Base-by-base conservation (phyloP, 176 grass and related monocot genomes). In the Otatea glauca region DNA sequence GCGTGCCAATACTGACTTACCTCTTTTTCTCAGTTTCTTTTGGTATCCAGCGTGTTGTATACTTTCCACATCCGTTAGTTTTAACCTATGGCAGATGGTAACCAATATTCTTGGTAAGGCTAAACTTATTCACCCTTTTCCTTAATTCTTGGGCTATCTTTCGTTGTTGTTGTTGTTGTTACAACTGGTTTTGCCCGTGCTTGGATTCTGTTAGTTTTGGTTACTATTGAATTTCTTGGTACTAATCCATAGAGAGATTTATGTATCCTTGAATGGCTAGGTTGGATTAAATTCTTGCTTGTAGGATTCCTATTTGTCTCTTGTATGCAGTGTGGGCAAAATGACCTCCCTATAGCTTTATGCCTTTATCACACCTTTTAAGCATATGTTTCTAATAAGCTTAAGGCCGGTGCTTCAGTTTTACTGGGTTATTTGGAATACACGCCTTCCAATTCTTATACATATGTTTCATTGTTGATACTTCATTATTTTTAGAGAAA, bases 141-240 rank as follows among this genome's bases (percentile, higher is more conserved):
- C 37, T 63, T 10, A 51, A 24, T 51, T 65, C 29, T 50, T 7
- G 12, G 37, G 58, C 3, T 64, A 50, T 63, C 4, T 24, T 80
- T 50, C 39, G 6, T 60, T 82, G 23, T n/a, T 39, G 6, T 60
- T 82, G 23, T n/a, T 39, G 29, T 29, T 29, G 16, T 83, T 72
- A 27, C 45, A 65, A 34, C 69, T 29, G 14, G 6, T 65, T 18
- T 65, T 17, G 2, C 29, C 0, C 20, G 4, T 74, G 43, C 20
- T 39, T 83, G 41, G 25, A 72, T 72, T 83, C 7, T 48, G 5
- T 71, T 74, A 38, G 29, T 35, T 81, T 66, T 53, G 18, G 25
- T 35, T 35, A 47, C 12, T 25, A 16, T 5, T 59, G 38, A n/a
- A 69, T 85, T 77, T 60, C 4, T 12, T 78, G 64, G 11, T 45